Conservation (phyloP, 1,284 basidiomycete genomes). For the Sanghuangporus weigelae region DNA sequence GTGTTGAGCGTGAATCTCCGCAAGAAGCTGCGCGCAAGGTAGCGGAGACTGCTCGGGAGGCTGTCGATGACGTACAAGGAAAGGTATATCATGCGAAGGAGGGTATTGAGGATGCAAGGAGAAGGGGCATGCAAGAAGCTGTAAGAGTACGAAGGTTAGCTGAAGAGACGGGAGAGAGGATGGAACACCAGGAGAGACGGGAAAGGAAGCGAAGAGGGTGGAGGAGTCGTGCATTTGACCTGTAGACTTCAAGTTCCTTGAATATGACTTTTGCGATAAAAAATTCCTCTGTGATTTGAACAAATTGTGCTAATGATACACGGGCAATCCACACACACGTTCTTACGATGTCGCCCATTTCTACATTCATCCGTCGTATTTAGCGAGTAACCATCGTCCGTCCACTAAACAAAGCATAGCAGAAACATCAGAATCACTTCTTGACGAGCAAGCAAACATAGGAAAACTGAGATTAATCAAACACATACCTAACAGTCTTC, state of each 20-base stretch:
- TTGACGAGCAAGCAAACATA: slow-evolving; percentile 3
- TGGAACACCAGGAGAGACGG: slow-evolving; percentile 20
- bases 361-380: slow-evolving; percentile 15
- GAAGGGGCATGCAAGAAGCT: slow-evolving; percentile 21
- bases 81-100: background rate
- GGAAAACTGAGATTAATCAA: background rate
- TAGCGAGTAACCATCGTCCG: slow-evolving; percentile 49
- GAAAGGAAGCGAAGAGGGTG: slow-evolving; percentile 21
- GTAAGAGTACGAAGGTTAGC: slow-evolving; percentile 23
- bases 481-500: slow-evolving; percentile 84
- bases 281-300: background rate
- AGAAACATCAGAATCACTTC: slow-evolving; percentile 15
- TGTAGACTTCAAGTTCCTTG: background rate
- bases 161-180: slow-evolving; percentile 23
- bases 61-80: background rate
- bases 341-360: background rate
- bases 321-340: background rate
- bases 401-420: slow-evolving; percentile 33
- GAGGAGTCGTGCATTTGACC: slow-evolving; percentile 21
- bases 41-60: background rate
- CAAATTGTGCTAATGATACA: background rate
- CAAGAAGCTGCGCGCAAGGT: slow-evolving; percentile 23
- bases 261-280: background rate
- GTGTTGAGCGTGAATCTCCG: slow-evolving; percentile 21
- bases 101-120: background rate